Percentiles rank a stretch among this genome's conserved stretches.
phyloP scores from a whole-genome alignment of 169 alveolate genomes.

The Plasmodium relictum region DNA sequence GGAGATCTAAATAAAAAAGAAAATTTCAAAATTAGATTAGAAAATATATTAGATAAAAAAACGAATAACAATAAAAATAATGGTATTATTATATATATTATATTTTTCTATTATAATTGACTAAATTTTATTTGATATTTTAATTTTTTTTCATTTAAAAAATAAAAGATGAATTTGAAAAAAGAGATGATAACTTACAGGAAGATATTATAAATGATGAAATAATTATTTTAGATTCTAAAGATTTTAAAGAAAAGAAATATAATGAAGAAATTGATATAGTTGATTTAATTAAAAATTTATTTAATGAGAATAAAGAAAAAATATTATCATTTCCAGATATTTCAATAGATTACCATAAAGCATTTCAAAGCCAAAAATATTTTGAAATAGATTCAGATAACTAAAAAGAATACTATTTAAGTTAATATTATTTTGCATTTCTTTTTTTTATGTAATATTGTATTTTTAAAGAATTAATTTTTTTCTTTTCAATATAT shows the following conservation, averaged over 20 bases:
- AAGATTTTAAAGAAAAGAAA: background rate
- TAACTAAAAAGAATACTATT: too few relatives aligned
- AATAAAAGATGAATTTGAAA: slow-evolving; percentile 4
- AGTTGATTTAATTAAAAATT: slow-evolving; percentile 29
- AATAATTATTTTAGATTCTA: slow-evolving; percentile 37
- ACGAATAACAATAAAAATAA: slow-evolving; percentile 38
- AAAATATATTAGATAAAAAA: slow-evolving; percentile 2
- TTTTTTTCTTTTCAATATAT: too few relatives aligned
- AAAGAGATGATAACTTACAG: background rate
- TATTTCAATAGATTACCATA: slow-evolving; percentile 49
- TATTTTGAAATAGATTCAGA: slow-evolving; percentile 63
- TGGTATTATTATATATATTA: slow-evolving; percentile 14
- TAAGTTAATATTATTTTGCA: too few relatives aligned
- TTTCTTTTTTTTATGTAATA: too few relatives aligned
- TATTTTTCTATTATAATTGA: background rate
- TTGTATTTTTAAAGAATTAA: too few relatives aligned
- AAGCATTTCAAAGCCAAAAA: slow-evolving; percentile 60
- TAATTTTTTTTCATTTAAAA: background rate
- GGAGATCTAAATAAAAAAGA: slow-evolving; percentile 25
- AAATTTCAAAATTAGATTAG: background rate
- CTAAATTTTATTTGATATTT: too few relatives aligned
- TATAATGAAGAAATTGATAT: slow-evolving; percentile 17
- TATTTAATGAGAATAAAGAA: slow-evolving; percentile 39
- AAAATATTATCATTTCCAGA: slow-evolving; percentile 43
- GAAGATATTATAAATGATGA: slow-evolving; percentile 43